Base-by-base conservation (phyloP, 2,329 filamentous ascomycete genomes). In the Paracoccidioides lutzii region DNA sequence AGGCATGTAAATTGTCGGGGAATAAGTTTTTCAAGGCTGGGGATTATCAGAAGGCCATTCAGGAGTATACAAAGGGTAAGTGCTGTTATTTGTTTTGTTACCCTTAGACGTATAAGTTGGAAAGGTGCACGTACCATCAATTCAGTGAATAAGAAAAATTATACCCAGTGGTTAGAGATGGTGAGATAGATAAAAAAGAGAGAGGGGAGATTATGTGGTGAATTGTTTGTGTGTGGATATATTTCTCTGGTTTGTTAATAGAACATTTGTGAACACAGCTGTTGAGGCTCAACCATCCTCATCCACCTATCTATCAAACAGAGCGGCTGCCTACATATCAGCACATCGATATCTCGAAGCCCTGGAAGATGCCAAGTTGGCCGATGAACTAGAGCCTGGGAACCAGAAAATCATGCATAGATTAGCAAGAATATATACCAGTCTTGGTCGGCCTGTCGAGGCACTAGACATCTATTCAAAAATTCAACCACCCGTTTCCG, bases 11-110 rank as follows among this genome's bases (percentile, higher is more conserved):
- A 78, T 82, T 87, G 64, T 82, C 88, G 2, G 93, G 93, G 57
- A 98, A 98, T 76, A 93, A 93, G 67, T 91, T 88, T 67, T 98
- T 96, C 81, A 97, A 96, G 76, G 88, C 90, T 60, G 88, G 86
- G 69, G 88, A 96, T 66, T 98, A 91, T 71, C 75, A 78, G 58
- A 85, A 87, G 67, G 91, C 93, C 30, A 90, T 97, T 69, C 81
- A 87, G 63, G 89, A 96, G 71, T 98, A 97, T 71, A 88, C 87
- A 63, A 95, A 95, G 81, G 91, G 91, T 95, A 77, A 58, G 77
- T 65, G 32, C 35, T 51, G 52, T 9, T 35, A n/a, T 43, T 43
- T 53, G 30, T 5, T 56, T 56, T 40, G 43, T 30, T 22, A 43
- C 6, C 37, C 12, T 35, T 3, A 14, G 9, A 22, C 37, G n/a